Evolutionary conservation across 805 yeast species (phyloP).

Genomic region (Pichia cabralensis): DNA sequence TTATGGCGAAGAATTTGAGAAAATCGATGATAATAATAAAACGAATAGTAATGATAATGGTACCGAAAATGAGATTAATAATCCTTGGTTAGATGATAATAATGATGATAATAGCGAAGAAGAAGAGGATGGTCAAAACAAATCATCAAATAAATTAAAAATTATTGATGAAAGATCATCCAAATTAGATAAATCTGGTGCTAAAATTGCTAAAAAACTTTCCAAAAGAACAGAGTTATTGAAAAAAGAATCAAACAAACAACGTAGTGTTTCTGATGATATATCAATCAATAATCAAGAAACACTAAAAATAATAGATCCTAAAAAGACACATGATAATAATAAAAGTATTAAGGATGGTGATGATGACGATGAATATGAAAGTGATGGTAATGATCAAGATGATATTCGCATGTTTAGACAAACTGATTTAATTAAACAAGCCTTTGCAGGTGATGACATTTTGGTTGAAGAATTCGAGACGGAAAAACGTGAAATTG

Average conservation of each 20-base stretch:
- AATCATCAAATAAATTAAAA: slow-evolving; percentile 36
- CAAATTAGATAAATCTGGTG: slow-evolving; percentile 35
- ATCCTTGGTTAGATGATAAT: slow-evolving; percentile 42
- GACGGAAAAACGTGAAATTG: slow-evolving; percentile 58
- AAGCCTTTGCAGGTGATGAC: slow-evolving; percentile 97
- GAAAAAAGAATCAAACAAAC: slow-evolving; percentile 16
- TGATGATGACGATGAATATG: slow-evolving; percentile 25
- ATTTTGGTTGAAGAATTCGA: slow-evolving; percentile 67
- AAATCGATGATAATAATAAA: neutral
- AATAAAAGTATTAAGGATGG: slow-evolving; percentile 4
- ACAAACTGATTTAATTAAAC: slow-evolving; percentile 72
- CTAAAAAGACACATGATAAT: slow-evolving; percentile 19
- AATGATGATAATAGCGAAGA: slow-evolving; percentile 13
- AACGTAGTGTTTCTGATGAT: slow-evolving; percentile 22
- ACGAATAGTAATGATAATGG: slow-evolving; percentile 3
- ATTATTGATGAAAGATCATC: slow-evolving; percentile 43
- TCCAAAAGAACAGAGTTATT: slow-evolving; percentile 22
- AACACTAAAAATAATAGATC: slow-evolving; percentile 45
- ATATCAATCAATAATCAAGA: slow-evolving; percentile 41
- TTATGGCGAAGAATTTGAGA: slow-evolving; percentile 4
- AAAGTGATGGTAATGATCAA: slow-evolving; percentile 36
- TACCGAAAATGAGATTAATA: slow-evolving; percentile 21
- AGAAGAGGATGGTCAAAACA: slow-evolving; percentile 10
- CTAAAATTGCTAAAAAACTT: slow-evolving; percentile 31
- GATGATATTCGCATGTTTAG: slow-evolving; percentile 47